Evolutionary conservation across 805 yeast species (phyloP).

Genomic region (Candida multigemmis): DNA sequence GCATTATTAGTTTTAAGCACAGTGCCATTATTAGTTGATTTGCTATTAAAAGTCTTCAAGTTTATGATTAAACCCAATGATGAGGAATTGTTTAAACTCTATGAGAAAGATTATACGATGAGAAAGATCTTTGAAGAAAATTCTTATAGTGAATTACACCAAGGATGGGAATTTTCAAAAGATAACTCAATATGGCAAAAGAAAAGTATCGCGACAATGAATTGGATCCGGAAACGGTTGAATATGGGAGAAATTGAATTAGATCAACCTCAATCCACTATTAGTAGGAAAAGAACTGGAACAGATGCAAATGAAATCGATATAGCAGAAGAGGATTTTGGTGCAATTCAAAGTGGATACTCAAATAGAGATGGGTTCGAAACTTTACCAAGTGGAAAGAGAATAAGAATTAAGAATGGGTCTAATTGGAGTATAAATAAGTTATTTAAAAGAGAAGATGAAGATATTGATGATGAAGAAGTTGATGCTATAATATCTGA

Average conservation of each 20-base stretch:
- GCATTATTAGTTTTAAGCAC: constrained; percentile 46
- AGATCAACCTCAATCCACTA: constrained; percentile 19
- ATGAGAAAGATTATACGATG: constrained; percentile 63
- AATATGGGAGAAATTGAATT: constrained; percentile 1
- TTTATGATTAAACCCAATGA: constrained; percentile 57
- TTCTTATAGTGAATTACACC: constrained; percentile 64
- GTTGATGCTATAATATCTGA: constrained; percentile 48
- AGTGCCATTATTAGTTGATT: constrained; percentile 60
- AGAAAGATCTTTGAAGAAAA: constrained; percentile 63
- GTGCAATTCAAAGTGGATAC: constrained; percentile 19
- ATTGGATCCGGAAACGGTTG: neutral
- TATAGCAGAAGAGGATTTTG: constrained; percentile 39
- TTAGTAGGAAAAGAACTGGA: constrained; percentile 38
- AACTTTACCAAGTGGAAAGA: constrained; percentile 67
- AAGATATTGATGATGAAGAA: constrained; percentile 28
- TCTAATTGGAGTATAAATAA: constrained; percentile 3
- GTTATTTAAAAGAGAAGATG: constrained; percentile 3
- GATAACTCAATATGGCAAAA: constrained; percentile 26
- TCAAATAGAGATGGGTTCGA: constrained; percentile 36
- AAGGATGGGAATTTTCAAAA: constrained; percentile 65
- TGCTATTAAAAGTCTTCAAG: constrained; percentile 49
- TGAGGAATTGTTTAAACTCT: constrained; percentile 66
- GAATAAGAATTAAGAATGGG: constrained; percentile 32
- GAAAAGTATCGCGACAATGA: constrained; percentile 1
- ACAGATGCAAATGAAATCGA: constrained; percentile 40